Conservation (phyloP, 495 filamentous ascomycete genomes). For the Daldinia bambusicola region DNA sequence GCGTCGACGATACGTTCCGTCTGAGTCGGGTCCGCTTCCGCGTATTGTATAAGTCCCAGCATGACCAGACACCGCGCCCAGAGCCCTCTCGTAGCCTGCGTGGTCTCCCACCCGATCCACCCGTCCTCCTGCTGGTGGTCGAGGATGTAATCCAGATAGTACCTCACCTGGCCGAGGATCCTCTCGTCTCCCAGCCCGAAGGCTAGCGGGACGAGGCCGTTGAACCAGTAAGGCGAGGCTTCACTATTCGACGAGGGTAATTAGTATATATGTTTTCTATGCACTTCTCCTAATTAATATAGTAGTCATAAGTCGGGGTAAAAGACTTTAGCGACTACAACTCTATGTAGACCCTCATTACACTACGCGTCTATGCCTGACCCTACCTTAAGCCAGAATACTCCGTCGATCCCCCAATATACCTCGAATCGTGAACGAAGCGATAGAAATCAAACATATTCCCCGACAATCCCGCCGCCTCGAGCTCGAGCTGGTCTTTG, state of each 20-base stretch:
- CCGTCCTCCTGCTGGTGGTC: conserved; percentile 65
- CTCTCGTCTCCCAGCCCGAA: conserved; percentile 64
- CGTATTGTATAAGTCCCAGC: conserved; percentile 56
- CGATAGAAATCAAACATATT: conserved; percentile 70
- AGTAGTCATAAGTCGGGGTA: background rate
- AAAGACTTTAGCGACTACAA: too few species aligned
- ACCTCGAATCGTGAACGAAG: conserved; percentile 64
- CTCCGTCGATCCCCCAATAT: conserved; percentile 59
- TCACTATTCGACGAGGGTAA: conserved; percentile 48
- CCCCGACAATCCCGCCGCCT: conserved; percentile 67
- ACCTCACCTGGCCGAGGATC: conserved; percentile 63
- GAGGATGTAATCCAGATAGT: conserved; percentile 62
- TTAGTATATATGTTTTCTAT: background rate
- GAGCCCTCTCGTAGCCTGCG: conserved; percentile 55
- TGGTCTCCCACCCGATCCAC: conserved; percentile 69
- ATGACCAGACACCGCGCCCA: conserved; percentile 64
- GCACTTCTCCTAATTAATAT: background rate
- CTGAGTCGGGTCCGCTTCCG: conserved; percentile 57
- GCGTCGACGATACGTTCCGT: conserved; percentile 49
- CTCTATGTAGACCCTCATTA: too few species aligned
- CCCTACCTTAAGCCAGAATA: conserved; percentile 64
- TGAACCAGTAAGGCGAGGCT: conserved; percentile 74
- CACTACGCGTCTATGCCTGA: background rate
- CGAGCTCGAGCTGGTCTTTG: conserved; percentile 63
- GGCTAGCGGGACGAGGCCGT: conserved; percentile 71